Conservation (phyloP, 352 stramenopile species). For the Phytophthora fragariae region DNA sequence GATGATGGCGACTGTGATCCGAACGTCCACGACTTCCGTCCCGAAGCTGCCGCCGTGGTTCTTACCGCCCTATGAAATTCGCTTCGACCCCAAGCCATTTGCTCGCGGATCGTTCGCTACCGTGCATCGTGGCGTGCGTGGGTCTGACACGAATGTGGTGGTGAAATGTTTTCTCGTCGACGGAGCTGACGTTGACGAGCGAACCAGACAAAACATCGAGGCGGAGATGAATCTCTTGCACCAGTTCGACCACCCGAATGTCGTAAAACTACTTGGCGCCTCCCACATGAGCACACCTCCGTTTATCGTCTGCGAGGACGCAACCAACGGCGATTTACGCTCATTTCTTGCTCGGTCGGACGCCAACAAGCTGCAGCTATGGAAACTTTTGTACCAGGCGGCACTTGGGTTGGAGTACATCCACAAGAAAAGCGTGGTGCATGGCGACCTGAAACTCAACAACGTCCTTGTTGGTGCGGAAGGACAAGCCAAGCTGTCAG, state of each 20-base stretch:
- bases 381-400: conserved; percentile 36
- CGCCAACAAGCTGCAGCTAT: conserved; percentile 18
- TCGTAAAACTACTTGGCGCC: conserved; percentile 42
- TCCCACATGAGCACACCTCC: conserved; percentile 39
- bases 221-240: conserved; percentile 40
- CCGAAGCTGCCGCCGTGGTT: conserved; percentile 24
- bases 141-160: conserved; percentile 34
- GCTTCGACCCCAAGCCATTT: conserved; percentile 22
- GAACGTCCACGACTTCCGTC: conserved; percentile 10
- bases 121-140: conserved; percentile 31
- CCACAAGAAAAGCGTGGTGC: conserved; percentile 24
- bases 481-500: conserved; percentile 20
- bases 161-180: conserved; percentile 43
- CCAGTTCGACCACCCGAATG: conserved; percentile 39
- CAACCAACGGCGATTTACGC: conserved; percentile 26
- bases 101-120: conserved; percentile 31
- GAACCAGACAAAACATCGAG: conserved; percentile 21
- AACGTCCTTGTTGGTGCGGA: conserved; percentile 26
- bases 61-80: conserved; percentile 25
- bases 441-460: conserved; percentile 32
- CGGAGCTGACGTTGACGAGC: conserved; percentile 3
- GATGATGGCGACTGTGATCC: conserved; percentile 20
- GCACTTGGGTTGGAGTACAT: conserved; percentile 50
- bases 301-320: conserved; percentile 42
- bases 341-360: conserved; percentile 11